phyloP scores from a whole-genome alignment of 805 yeast genomes.

The Limtongia smithiae region DNA sequence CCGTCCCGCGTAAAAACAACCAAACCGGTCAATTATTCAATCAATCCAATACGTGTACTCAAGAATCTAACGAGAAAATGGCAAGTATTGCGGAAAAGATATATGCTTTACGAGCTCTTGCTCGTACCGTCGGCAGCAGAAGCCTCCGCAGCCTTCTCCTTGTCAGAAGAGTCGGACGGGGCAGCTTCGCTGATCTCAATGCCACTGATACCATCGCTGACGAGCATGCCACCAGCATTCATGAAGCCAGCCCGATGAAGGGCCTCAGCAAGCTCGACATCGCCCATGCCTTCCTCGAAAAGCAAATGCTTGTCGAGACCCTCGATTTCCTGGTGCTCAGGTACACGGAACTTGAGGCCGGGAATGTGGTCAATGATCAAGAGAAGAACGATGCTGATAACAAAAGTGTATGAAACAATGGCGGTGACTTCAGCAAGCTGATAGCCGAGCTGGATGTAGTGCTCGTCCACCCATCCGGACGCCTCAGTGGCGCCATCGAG shows the following conservation, averaged over 20 bases:
- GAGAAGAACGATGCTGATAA: slow-evolving; percentile 65
- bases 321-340: slow-evolving; percentile 78
- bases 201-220: slow-evolving; percentile 16
- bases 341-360: slow-evolving; percentile 73
- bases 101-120: too few relatives aligned
- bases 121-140: too few relatives aligned
- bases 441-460: slow-evolving; percentile 78
- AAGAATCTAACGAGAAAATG: too few relatives aligned
- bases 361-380: slow-evolving; percentile 70
- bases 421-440: slow-evolving; percentile 78
- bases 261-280: slow-evolving; percentile 23
- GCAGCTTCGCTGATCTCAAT: background rate
- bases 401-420: slow-evolving; percentile 71
- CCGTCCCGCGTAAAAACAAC: too few relatives aligned
- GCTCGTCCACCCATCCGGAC: slow-evolving; percentile 80
- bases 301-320: slow-evolving; percentile 66
- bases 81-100: too few relatives aligned
- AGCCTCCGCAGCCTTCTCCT: too few relatives aligned
- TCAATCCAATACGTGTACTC: too few relatives aligned
- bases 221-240: slow-evolving; percentile 4
- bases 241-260: slow-evolving; percentile 21
- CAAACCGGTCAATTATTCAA: too few relatives aligned
- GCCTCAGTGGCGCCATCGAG: slow-evolving; percentile 50
- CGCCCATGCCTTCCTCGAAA: slow-evolving; percentile 29
- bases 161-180: too few relatives aligned